Percentiles rank a stretch among this genome's conserved stretches.
These are phyloP conservation scores for Seiridium unicorne DNA, from an alignment of 2,329 filamentous ascomycete species.

Conservation along the genomic window DNA sequence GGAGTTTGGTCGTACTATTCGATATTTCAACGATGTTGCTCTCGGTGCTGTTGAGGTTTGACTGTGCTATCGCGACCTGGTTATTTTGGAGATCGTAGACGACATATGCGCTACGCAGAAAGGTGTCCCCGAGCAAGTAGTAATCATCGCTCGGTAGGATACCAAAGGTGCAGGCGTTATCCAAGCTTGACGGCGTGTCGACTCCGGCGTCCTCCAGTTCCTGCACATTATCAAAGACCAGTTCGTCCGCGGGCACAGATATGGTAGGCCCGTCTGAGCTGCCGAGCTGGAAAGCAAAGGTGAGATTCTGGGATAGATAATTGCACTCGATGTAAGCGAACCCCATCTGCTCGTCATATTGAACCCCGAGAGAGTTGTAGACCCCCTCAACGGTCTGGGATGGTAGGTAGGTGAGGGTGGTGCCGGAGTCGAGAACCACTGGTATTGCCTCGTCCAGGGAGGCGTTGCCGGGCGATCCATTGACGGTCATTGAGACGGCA, in stretches of 20 bases:
- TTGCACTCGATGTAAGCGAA: conserved; percentile 37
- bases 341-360: conserved; percentile 30
- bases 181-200: conserved; percentile 25
- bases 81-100: conserved; percentile 53
- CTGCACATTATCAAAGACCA: conserved; percentile 38
- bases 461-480: conserved; percentile 22
- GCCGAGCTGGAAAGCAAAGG: conserved; percentile 40
- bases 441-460: conserved; percentile 25
- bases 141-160: conserved; percentile 39
- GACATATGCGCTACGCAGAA: conserved; percentile 49
- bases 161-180: conserved; percentile 51
- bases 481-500: conserved; percentile 34
- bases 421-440: conserved; percentile 68
- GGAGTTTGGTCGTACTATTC: conserved; percentile 35
- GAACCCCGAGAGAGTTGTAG: conserved; percentile 34
- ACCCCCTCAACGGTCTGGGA: conserved; percentile 41
- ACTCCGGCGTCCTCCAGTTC: conserved; percentile 17
- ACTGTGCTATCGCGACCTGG: conserved; percentile 51
- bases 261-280: conserved; percentile 30
- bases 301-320: conserved; percentile 29
- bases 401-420: conserved; percentile 63
- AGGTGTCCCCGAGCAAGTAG: conserved; percentile 46
- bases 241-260: conserved; percentile 28
- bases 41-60: conserved; percentile 45
- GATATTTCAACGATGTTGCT: conserved; percentile 46